Conservation (phyloP, 306 rosid genomes). For the Medicago arabica region DNA sequence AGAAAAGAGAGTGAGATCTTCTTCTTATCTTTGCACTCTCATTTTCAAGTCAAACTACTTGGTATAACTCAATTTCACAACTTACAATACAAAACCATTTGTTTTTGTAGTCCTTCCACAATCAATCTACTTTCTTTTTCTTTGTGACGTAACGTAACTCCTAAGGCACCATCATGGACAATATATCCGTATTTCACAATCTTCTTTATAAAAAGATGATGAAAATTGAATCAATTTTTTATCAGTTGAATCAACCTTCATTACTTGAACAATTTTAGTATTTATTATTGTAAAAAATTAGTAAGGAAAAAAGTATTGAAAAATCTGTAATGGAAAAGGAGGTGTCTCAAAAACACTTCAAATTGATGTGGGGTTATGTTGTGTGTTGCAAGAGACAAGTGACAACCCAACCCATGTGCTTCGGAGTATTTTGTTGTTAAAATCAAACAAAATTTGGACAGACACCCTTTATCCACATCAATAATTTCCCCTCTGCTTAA, state of each 20-base stretch:
- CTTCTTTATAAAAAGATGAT: constrained; percentile 4
- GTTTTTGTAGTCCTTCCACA: neutral
- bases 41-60: constrained; percentile 57
- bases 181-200: constrained; percentile 27
- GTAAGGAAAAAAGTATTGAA: too few species aligned
- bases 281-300: too few species aligned
- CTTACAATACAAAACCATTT: neutral
- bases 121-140: neutral
- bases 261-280: too few species aligned
- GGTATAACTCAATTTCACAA: neutral
- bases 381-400: constrained; percentile 21
- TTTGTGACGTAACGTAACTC: constrained; percentile 33
- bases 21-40: constrained; percentile 24
- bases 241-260: too few species aligned
- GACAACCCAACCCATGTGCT: constrained; percentile 30
- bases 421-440: neutral
- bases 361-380: neutral
- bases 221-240: too few species aligned
- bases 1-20: constrained; percentile 53
- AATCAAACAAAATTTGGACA: too few species aligned
- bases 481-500: too few species aligned
- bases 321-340: too few species aligned
- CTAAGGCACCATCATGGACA: constrained; percentile 30
- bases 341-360: too few species aligned
- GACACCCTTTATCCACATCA: too few species aligned